phyloP scores from a whole-genome alignment of 73 alveolate species.

The Paramecium sexaurelia region DNA sequence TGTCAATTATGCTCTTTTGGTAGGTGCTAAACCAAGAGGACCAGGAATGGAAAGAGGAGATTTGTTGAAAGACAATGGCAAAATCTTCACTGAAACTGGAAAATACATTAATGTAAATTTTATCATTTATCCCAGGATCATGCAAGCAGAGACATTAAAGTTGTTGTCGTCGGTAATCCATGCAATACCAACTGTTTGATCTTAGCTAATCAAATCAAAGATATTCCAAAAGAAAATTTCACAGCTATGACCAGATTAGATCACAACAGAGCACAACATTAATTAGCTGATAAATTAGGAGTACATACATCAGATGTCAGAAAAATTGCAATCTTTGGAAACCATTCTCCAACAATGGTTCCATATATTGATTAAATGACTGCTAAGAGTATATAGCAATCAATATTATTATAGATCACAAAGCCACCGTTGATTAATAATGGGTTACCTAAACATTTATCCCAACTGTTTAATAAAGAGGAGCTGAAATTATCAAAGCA shows the following conservation, averaged over 20 bases:
- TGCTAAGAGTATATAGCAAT: conserved; percentile 70
- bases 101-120: conserved; percentile 65
- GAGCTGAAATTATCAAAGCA: conserved; percentile 95
- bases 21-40: conserved; percentile 98
- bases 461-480: conserved; percentile 96
- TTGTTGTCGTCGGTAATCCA: conserved; percentile 98
- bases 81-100: conserved; percentile 84
- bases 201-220: conserved; percentile 87
- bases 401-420: background rate
- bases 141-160: conserved; percentile 37
- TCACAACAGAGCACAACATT: conserved; percentile 96
- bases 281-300: conserved; percentile 88
- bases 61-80: conserved; percentile 89
- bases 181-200: conserved; percentile 98
- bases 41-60: conserved; percentile 99
- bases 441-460: conserved; percentile 85
- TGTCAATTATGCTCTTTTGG: conserved; percentile 93
- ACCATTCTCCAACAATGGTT: conserved; percentile 97
- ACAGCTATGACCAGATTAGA: conserved; percentile 98
- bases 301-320: conserved; percentile 81
- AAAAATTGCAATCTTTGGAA: conserved; percentile 94
- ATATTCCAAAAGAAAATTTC: conserved; percentile 94
- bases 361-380: conserved; percentile 86
- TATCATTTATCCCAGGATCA: background rate
- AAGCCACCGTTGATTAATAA: conserved; percentile 73